These are phyloP conservation scores for Erucastrum elatum DNA, from an alignment of 345 rosid genomes.

Conservation along the genomic window DNA sequence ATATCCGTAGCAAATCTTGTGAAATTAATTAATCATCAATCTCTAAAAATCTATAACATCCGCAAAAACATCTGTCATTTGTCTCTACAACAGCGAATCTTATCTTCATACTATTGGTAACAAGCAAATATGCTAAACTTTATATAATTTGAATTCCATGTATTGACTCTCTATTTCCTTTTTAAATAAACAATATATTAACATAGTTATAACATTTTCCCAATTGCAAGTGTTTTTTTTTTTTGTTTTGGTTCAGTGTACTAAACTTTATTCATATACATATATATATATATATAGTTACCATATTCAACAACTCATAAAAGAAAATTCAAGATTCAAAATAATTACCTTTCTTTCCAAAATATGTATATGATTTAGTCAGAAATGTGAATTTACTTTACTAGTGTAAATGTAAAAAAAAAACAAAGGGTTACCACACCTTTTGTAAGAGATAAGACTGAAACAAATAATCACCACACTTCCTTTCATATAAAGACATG, in stretches of 20 bases:
- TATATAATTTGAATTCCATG: background rate
- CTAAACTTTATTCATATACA: background rate
- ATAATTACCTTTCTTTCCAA: background rate
- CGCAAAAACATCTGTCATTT: background rate
- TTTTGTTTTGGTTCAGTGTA: background rate
- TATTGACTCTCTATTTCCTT: background rate
- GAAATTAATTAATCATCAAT: background rate
- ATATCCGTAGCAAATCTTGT: background rate
- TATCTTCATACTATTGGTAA: background rate
- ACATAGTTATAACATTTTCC: background rate
- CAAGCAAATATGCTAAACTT: background rate
- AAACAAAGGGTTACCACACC: background rate
- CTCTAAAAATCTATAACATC: background rate
- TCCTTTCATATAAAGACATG: background rate
- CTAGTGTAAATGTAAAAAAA: background rate
- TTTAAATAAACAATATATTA: background rate
- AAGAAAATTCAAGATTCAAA: background rate
- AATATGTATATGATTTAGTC: background rate
- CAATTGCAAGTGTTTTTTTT: background rate
- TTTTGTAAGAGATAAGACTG: background rate
- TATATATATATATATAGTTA: background rate
- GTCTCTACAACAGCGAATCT: background rate
- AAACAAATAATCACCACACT: background rate
- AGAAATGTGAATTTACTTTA: background rate
- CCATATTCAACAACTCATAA: background rate